Evolutionary conservation across 208 protist species (phyloP).

Genomic region (Zelonia costaricensis): DNA sequence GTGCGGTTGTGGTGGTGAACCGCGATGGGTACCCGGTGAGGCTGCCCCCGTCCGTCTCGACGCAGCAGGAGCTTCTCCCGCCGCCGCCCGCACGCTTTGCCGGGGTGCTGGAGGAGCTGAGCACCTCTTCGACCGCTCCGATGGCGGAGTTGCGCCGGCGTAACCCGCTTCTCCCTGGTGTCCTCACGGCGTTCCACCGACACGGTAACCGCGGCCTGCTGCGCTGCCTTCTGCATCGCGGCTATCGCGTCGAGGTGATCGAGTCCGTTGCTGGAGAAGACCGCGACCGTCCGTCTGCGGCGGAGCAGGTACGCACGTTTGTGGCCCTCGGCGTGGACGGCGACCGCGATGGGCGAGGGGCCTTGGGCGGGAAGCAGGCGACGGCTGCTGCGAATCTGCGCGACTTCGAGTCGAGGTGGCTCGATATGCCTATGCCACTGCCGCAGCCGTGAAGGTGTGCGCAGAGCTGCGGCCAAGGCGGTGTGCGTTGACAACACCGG

Average conservation of each 20-base stretch:
- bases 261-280: conserved; percentile 15
- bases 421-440: conserved; percentile 44
- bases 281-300: neutral
- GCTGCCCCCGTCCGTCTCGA: neutral
- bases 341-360: neutral
- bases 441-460: neutral
- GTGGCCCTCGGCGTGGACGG: neutral
- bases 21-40: conserved; percentile 23
- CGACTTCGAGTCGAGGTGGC: conserved; percentile 59
- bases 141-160: conserved; percentile 32
- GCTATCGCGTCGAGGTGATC: conserved; percentile 36
- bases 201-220: conserved; percentile 62
- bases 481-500: no score
- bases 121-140: conserved; percentile 6
- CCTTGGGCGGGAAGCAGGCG: neutral
- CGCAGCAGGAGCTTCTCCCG: neutral
- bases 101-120: conserved; percentile 12
- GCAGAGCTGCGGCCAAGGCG: no score
- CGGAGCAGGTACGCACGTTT: conserved; percentile 13
- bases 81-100: conserved; percentile 25
- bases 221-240: conserved; percentile 61
- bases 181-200: conserved; percentile 53
- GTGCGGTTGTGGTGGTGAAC: conserved; percentile 13
- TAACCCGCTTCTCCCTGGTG: conserved; percentile 50
- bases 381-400: conserved; percentile 16